Conservation (phyloP, 2,329 filamentous ascomycete genomes). For the Fusarium verrucosum region DNA sequence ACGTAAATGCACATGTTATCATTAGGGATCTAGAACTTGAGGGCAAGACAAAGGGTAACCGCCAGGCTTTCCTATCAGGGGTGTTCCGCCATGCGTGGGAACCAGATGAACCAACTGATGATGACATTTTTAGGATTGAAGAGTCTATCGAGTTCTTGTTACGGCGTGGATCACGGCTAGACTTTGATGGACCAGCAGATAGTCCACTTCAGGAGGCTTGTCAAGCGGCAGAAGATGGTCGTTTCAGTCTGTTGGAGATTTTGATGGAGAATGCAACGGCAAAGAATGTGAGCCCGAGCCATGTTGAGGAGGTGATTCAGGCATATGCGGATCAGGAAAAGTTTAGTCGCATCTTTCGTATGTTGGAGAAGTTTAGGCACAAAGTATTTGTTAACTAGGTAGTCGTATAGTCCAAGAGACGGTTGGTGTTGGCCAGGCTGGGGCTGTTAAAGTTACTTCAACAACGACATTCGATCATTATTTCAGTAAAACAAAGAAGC, state of each 20-base stretch:
- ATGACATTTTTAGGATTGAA: background rate
- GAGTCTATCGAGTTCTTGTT: conserved; percentile 9
- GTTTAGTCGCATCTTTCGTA: background rate
- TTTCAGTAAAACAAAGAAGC: no score
- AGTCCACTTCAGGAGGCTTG: conserved; percentile 11
- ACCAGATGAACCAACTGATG: background rate
- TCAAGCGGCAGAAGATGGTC: background rate
- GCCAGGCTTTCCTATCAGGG: conserved; percentile 9
- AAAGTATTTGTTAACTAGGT: background rate
- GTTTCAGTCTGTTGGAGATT: background rate
- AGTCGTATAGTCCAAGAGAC: background rate
- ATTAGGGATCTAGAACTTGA: background rate
- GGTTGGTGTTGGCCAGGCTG: background rate
- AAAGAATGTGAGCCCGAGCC: background rate
- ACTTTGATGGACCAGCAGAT: background rate
- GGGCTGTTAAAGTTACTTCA: background rate
- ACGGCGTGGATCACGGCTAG: conserved; percentile 1
- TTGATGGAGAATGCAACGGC: background rate
- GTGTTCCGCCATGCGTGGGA: conserved; percentile 1
- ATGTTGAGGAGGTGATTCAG: background rate
- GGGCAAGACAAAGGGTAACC: background rate
- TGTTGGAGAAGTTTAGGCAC: background rate
- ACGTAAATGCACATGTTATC: background rate
- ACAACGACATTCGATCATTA: background rate
- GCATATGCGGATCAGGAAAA: background rate